These are phyloP conservation scores for Penicillium longicatenatum DNA, from an alignment of 495 filamentous ascomycete species.

Conservation along the genomic window DNA sequence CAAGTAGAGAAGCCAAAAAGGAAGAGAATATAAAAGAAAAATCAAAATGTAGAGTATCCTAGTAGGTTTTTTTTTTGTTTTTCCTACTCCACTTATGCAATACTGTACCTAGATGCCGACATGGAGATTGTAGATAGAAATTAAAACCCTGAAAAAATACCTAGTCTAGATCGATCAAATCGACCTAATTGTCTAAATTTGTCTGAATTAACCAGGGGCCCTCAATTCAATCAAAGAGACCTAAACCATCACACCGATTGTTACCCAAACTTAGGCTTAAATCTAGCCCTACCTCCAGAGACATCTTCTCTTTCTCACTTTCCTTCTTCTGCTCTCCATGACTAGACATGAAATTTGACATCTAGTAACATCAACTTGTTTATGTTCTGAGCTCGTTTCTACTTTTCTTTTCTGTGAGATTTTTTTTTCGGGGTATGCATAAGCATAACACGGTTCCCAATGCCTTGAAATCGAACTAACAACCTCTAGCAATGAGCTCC, in stretches of 20 bases:
- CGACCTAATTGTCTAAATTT: background rate
- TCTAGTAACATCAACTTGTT: slow-evolving; percentile 2
- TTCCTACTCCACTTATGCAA: slow-evolving; percentile 3
- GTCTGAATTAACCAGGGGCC: background rate
- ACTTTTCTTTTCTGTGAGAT: background rate
- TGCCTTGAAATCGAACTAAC: background rate
- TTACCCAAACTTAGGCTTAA: slow-evolving; percentile 33
- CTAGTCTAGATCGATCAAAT: slow-evolving; percentile 3
- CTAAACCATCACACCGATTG: slow-evolving; percentile 31
- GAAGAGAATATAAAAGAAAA: slow-evolving; percentile 10
- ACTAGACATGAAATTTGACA: slow-evolving; percentile 8
- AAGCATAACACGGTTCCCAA: too few species aligned
- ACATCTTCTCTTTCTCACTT: slow-evolving; percentile 20
- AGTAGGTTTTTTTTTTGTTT: slow-evolving; percentile 1
- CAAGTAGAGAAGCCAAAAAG: slow-evolving; percentile 5
- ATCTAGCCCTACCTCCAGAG: slow-evolving; percentile 31
- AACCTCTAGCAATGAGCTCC: slow-evolving; percentile 35
- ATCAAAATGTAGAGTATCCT: background rate
- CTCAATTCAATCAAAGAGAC: slow-evolving; percentile 4
- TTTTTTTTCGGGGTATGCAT: background rate
- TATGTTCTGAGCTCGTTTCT: background rate
- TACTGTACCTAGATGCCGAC: background rate
- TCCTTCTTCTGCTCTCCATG: slow-evolving; percentile 11
- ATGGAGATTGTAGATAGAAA: slow-evolving; percentile 3
- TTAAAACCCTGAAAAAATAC: slow-evolving; percentile 1